phyloP scores from a whole-genome alignment of 202 grass and related monocot species.

The Sporobolus alterniflorus region DNA sequence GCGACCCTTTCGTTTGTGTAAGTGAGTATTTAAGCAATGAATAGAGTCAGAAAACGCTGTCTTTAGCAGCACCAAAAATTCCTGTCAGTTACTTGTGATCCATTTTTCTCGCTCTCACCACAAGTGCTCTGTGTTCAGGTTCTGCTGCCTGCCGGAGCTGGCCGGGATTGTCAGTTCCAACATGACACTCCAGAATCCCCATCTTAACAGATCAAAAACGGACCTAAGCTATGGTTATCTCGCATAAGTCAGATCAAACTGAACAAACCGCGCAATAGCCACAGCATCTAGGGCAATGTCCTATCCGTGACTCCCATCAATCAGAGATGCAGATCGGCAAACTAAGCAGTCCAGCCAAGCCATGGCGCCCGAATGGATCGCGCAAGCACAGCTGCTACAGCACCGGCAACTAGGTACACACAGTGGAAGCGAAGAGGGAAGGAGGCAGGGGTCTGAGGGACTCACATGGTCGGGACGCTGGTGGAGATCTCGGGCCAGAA shows the following conservation, averaged over 20 bases:
- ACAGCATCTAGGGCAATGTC: conserved; percentile 4
- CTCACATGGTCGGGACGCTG: conserved; percentile 93
- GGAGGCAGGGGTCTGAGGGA: background rate
- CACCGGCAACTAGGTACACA: background rate
- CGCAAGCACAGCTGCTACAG: background rate
- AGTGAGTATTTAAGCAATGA: too few species aligned
- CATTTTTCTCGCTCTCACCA: too few species aligned
- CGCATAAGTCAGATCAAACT: conserved; percentile 25
- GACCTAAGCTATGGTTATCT: background rate
- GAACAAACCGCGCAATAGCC: conserved; percentile 20
- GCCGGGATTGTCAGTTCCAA: too few species aligned
- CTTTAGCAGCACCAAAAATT: too few species aligned
- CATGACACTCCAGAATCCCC: background rate
- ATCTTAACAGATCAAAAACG: conserved; percentile 37
- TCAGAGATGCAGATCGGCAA: conserved; percentile 24
- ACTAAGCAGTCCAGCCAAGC: conserved; percentile 1
- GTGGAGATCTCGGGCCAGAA: conserved; percentile 99
- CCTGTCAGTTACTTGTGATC: too few species aligned
- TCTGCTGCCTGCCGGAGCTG: too few species aligned
- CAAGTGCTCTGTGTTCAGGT: too few species aligned
- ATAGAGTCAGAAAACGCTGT: too few species aligned
- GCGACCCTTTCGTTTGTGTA: too few species aligned
- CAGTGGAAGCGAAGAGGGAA: background rate
- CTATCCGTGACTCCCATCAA: background rate
- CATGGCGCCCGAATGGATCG: conserved; percentile 15